Conservation (phyloP, 2,329 filamentous ascomycete genomes). For the Exophiala bonariae region DNA sequence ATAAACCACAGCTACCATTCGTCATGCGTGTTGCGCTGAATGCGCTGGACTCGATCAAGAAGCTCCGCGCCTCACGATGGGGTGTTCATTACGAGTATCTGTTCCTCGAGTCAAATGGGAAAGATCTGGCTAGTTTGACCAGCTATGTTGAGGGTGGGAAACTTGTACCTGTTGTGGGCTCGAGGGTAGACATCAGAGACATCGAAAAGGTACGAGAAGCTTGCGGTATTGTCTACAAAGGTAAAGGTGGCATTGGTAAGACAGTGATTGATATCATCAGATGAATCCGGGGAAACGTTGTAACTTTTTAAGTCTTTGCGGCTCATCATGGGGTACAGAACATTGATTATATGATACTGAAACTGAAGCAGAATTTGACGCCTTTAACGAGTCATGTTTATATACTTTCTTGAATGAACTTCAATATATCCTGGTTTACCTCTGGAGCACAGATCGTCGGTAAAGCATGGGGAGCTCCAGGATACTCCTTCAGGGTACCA, state of each 20-base stretch:
- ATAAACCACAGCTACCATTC: conserved; percentile 30
- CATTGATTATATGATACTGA: too few species aligned
- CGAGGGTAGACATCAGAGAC: conserved; percentile 44
- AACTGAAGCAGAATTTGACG: too few species aligned
- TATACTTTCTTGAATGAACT: conserved; percentile 25
- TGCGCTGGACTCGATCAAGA: conserved; percentile 38
- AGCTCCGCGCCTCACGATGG: conserved; percentile 46
- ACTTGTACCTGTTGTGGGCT: conserved; percentile 45
- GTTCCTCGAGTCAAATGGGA: conserved; percentile 42
- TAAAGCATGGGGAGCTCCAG: conserved; percentile 40
- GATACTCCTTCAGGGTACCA: conserved; percentile 41
- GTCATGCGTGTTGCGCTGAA: conserved; percentile 31
- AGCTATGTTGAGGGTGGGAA: conserved; percentile 45
- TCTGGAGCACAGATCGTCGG: conserved; percentile 37
- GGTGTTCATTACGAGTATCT: conserved; percentile 46
- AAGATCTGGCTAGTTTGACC: conserved; percentile 45
- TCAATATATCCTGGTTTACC: conserved; percentile 39
- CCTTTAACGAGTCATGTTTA: too few species aligned
- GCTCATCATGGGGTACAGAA: too few species aligned
- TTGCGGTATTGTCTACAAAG: conserved; percentile 41
- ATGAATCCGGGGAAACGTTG: too few species aligned
- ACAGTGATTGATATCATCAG: conserved; percentile 44
- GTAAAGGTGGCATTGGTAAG: conserved; percentile 48
- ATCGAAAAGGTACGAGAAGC: conserved; percentile 44
- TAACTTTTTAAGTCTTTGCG: too few species aligned